Conservation (phyloP, 305 asterid species). For the Solanum hybrid region DNA sequence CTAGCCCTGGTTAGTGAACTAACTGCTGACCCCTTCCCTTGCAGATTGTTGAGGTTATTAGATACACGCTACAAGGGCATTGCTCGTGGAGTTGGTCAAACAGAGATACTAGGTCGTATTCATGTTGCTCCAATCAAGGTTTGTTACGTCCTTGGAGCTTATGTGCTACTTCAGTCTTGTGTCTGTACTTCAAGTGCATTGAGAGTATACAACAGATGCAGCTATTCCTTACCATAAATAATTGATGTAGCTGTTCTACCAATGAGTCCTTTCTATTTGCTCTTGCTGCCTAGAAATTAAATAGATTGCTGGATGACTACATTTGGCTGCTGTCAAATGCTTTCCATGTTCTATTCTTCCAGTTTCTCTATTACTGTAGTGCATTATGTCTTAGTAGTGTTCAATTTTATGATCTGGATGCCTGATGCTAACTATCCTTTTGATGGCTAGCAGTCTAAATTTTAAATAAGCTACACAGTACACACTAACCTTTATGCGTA, state of each 20-base stretch:
- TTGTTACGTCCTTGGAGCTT: slow-evolving; percentile 7
- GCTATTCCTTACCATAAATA: not conserved
- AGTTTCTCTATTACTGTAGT: not conserved
- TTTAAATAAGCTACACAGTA: not conserved
- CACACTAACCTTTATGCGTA: not conserved
- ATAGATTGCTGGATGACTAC: not conserved
- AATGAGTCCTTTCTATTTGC: not conserved
- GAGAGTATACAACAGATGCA: not conserved
- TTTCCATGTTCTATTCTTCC: not conserved
- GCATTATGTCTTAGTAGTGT: not conserved
- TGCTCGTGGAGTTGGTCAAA: slow-evolving; percentile 96
- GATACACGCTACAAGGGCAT: slow-evolving; percentile 90
- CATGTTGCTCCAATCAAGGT: slow-evolving; percentile 98
- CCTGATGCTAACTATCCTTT: not conserved
- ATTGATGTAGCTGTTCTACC: not conserved
- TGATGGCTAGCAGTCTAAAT: not conserved
- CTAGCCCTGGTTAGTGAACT: not conserved
- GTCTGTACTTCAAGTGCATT: not conserved
- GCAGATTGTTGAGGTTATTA: slow-evolving; percentile 78
- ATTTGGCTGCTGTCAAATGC: not conserved
- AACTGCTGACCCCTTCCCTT: slow-evolving; percentile 9
- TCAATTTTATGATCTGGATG: not conserved
- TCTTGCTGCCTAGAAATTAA: not conserved
- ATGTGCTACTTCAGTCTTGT: not conserved
- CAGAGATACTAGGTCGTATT: slow-evolving; percentile 89